Percentiles rank a stretch among this genome's conserved stretches.
phyloP scores from a whole-genome alignment of 495 filamentous ascomycete genomes.

The Podospora australis region DNA sequence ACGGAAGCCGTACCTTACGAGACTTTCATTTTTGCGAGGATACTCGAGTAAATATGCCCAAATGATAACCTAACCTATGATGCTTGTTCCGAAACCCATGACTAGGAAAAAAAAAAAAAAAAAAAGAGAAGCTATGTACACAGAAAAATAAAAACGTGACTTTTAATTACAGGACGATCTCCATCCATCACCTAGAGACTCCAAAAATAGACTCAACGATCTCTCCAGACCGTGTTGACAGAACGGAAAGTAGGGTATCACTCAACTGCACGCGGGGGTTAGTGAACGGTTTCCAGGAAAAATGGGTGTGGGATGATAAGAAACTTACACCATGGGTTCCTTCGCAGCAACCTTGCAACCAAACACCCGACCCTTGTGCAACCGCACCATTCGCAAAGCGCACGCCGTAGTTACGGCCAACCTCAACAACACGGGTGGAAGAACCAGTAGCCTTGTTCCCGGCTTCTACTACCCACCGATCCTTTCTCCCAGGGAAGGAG shows the following conservation, averaged over 20 bases:
- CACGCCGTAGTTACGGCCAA: slow-evolving; percentile 65
- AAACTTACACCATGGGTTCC: slow-evolving; percentile 76
- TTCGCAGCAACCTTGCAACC: slow-evolving; percentile 94
- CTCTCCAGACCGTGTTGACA: slow-evolving; percentile 66
- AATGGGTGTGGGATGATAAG: background rate
- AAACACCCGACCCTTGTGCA: slow-evolving; percentile 64
- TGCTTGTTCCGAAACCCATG: background rate
- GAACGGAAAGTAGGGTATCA: slow-evolving; percentile 69
- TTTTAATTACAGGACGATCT: background rate
- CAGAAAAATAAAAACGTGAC: background rate
- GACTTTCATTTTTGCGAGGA: too few relatives aligned
- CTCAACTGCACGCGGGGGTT: slow-evolving; percentile 46
- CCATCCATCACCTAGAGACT: slow-evolving; percentile 9
- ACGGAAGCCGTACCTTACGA: too few relatives aligned
- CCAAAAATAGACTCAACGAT: slow-evolving; percentile 70
- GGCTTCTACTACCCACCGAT: slow-evolving; percentile 29
- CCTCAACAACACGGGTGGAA: slow-evolving; percentile 23
- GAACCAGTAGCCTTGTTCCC: slow-evolving; percentile 3
- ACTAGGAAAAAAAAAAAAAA: slow-evolving; percentile 3
- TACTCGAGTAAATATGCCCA: too few relatives aligned
- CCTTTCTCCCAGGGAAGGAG: slow-evolving; percentile 7
- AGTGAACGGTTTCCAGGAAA: background rate
- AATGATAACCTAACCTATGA: background rate
- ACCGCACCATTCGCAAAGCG: slow-evolving; percentile 60
- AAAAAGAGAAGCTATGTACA: slow-evolving; percentile 3